These are phyloP conservation scores for Hyaloperonospora brassicae DNA, from an alignment of 352 stramenopile genomes.

Conservation along the genomic window DNA sequence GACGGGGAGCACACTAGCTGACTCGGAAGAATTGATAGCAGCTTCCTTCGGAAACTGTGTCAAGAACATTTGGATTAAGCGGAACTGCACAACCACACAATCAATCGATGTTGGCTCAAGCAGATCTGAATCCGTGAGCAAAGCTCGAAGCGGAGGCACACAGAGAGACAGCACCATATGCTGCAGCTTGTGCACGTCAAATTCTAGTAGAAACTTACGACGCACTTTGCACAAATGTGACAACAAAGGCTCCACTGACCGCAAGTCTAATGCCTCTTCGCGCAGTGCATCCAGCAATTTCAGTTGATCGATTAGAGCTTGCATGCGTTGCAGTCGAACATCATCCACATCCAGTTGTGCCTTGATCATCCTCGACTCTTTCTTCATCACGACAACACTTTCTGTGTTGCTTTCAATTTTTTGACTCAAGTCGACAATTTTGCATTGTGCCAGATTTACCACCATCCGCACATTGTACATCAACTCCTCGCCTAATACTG, in stretches of 20 bases:
- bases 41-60: constrained; percentile 29
- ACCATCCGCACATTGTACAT: constrained; percentile 88
- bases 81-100: constrained; percentile 39
- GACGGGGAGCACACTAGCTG: constrained; percentile 42
- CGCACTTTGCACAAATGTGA: constrained; percentile 37
- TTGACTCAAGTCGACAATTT: constrained; percentile 69
- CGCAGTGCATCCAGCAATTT: constrained; percentile 32
- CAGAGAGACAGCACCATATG: constrained; percentile 64
- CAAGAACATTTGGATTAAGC: constrained; percentile 52
- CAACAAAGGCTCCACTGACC: constrained; percentile 39
- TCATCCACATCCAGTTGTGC: constrained; percentile 51
- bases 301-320: constrained; percentile 41
- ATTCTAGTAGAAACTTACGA: constrained; percentile 46
- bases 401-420: constrained; percentile 50
- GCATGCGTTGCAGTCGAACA: constrained; percentile 40
- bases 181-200: constrained; percentile 64
- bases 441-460: constrained; percentile 73
- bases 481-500: constrained; percentile 85
- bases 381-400: constrained; percentile 45
- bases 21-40: constrained; percentile 2
- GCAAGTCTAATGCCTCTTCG: constrained; percentile 25
- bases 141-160: constrained; percentile 45
- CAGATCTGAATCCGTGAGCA: constrained; percentile 38
- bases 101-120: constrained; percentile 23
- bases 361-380: constrained; percentile 58